These are phyloP conservation scores for Butyriboletus appendiculatus DNA, from an alignment of 1,284 basidiomycete species.

Conservation along the genomic window DNA sequence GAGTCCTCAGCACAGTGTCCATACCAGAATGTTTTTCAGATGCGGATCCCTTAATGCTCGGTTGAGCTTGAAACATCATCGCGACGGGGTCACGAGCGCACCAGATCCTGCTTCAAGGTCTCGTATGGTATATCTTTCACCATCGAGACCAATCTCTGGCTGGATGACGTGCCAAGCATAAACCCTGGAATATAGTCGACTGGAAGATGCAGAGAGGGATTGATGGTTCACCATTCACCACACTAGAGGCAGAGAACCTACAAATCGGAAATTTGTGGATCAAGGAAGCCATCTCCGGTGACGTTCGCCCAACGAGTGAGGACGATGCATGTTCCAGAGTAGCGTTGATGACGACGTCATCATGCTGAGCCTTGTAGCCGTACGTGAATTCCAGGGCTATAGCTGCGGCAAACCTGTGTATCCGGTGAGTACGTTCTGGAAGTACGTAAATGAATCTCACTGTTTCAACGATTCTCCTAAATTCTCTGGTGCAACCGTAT, in stretches of 20 bases:
- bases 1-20: background rate
- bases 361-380: background rate
- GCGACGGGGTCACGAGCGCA: background rate
- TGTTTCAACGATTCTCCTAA: conserved; percentile 1
- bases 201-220: background rate
- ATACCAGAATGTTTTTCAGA: background rate
- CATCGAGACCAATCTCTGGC: background rate
- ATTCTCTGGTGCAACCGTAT: background rate
- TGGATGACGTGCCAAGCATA: background rate
- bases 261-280: conserved; percentile 1
- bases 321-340: background rate
- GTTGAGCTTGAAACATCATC: background rate
- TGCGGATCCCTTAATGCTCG: background rate
- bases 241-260: background rate
- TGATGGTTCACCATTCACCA: background rate
- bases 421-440: background rate
- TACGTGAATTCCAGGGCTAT: conserved; percentile 5
- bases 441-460: background rate
- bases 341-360: background rate
- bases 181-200: conserved; percentile 6
- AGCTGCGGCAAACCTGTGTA: background rate
- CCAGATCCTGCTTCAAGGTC: background rate
- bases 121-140: conserved; percentile 1
- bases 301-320: conserved; percentile 1
- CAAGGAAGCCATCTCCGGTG: conserved; percentile 6